Conservation (phyloP, 2,329 filamentous ascomycete species). For the Magnaporthales sp. region DNA sequence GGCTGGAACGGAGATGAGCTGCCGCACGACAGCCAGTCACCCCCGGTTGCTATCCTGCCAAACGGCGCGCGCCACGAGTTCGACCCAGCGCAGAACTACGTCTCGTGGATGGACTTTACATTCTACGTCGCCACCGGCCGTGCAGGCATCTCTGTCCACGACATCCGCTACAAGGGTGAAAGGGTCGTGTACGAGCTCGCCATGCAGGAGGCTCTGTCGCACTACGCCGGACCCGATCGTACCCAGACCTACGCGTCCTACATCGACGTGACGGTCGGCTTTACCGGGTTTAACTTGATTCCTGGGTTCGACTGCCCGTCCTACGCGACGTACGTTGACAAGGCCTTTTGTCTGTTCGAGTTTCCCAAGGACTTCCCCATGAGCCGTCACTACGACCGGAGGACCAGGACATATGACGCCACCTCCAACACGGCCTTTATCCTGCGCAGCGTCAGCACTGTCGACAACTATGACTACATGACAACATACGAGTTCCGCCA, state of each 20-base stretch:
- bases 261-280: constrained; percentile 37
- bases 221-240: constrained; percentile 39
- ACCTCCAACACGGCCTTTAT: constrained; percentile 20
- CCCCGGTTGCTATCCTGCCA: constrained; percentile 28
- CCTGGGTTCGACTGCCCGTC: constrained; percentile 43
- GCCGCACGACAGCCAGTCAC: constrained; percentile 24
- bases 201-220: constrained; percentile 44
- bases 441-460: constrained; percentile 23
- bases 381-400: constrained; percentile 5
- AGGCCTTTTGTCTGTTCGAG: constrained; percentile 50
- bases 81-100: constrained; percentile 31
- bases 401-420: constrained; percentile 8
- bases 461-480: constrained; percentile 27
- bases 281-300: constrained; percentile 36
- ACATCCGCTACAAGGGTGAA: constrained; percentile 45
- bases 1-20: constrained; percentile 10
- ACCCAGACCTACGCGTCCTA: constrained; percentile 34
- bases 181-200: constrained; percentile 46
- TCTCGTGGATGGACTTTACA: constrained; percentile 41
- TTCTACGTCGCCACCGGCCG: constrained; percentile 42
- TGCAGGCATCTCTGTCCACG: constrained; percentile 37
- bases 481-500: constrained; percentile 18
- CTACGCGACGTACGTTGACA: constrained; percentile 40
- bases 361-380: constrained; percentile 39
- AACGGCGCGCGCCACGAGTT: constrained; percentile 30